A percentile compares a stretch with the other conserved stretches of the same genome.
These are phyloP conservation scores for Pseudonectria buxi DNA, from an alignment of 2,329 filamentous ascomycete genomes.

Conservation along the genomic window DNA sequence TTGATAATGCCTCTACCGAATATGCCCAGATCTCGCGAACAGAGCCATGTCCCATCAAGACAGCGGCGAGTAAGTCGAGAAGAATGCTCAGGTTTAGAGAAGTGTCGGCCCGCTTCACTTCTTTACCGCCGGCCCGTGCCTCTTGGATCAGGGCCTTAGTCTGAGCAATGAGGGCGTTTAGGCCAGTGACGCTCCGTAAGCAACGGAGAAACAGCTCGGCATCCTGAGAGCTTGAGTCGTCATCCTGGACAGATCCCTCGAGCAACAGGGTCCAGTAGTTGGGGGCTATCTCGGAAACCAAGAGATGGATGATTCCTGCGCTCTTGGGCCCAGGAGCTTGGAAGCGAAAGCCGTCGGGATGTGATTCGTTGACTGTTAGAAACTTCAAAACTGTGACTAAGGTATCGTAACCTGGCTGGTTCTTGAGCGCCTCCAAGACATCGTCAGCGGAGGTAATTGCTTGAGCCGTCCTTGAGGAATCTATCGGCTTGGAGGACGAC, in stretches of 20 bases:
- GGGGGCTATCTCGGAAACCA: conserved; percentile 69
- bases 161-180: conserved; percentile 70
- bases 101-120: conserved; percentile 34
- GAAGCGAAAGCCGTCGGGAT: conserved; percentile 17
- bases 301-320: conserved; percentile 66
- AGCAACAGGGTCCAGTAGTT: conserved; percentile 71
- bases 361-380: conserved; percentile 30
- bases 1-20: conserved; percentile 18
- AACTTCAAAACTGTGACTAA: conserved; percentile 48
- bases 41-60: conserved; percentile 34
- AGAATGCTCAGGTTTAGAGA: conserved; percentile 37
- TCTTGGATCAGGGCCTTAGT: conserved; percentile 56
- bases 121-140: conserved; percentile 32
- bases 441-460: conserved; percentile 35
- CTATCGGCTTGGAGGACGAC: conserved; percentile 10
- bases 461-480: conserved; percentile 1
- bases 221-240: conserved; percentile 26
- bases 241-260: conserved; percentile 30
- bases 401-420: conserved; percentile 54
- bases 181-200: conserved; percentile 65
- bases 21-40: conserved; percentile 33
- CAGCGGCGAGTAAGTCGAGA: conserved; percentile 36
- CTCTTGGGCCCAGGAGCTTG: conserved; percentile 54
- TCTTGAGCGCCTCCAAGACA: conserved; percentile 52
- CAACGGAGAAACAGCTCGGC: conserved; percentile 51